These are phyloP conservation scores for Ploettnerulaceae sp. DNA, from an alignment of 2,329 filamentous ascomycete species.

Conservation along the genomic window DNA sequence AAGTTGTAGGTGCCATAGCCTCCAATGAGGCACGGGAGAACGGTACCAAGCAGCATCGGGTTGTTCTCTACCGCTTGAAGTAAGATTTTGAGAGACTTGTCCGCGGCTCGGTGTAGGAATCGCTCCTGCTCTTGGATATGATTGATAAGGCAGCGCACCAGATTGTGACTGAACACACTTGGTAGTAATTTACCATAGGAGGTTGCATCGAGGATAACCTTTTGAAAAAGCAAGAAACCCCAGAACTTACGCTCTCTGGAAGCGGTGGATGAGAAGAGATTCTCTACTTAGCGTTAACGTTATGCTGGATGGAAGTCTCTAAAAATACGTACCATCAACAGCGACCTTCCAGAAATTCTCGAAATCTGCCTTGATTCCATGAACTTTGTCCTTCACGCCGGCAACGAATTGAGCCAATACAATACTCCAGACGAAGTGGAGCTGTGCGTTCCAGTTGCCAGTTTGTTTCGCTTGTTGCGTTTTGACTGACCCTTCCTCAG, in stretches of 20 bases:
- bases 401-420: conserved; percentile 56
- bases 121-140: conserved; percentile 73
- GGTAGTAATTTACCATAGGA: conserved; percentile 46
- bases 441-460: conserved; percentile 71
- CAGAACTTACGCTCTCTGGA: conserved; percentile 88
- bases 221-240: conserved; percentile 83
- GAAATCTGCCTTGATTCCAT: conserved; percentile 44
- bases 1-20: conserved; percentile 71
- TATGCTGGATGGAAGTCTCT: not conserved
- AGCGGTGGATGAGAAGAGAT: conserved; percentile 74
- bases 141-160: conserved; percentile 78
- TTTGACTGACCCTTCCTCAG: conserved; percentile 44
- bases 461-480: conserved; percentile 43
- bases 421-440: conserved; percentile 85
- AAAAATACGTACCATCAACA: conserved; percentile 65
- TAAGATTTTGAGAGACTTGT: conserved; percentile 68
- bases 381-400: conserved; percentile 30
- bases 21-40: conserved; percentile 65
- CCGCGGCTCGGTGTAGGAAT: conserved; percentile 73
- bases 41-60: conserved; percentile 51
- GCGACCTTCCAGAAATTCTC: conserved; percentile 79
- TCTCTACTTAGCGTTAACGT: conserved; percentile 48
- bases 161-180: conserved; percentile 73
- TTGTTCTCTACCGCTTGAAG: conserved; percentile 59
- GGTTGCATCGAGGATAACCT: conserved; percentile 56